Conservation (phyloP, 257 asterid species). For the Buddleja alternifolia region DNA sequence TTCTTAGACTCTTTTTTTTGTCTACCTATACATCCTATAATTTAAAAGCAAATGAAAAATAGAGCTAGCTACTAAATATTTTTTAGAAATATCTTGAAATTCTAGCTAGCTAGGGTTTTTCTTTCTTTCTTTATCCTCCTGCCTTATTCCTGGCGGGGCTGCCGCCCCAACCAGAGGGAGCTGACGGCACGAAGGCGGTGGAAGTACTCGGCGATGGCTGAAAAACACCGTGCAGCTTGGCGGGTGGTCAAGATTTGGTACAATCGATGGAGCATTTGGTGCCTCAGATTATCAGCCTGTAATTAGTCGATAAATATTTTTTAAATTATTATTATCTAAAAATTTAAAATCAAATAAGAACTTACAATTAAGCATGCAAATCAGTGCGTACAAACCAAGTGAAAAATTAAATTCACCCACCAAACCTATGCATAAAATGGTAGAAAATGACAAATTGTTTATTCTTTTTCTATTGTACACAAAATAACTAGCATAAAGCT, state of each 20-base stretch:
- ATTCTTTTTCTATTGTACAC: too few species aligned
- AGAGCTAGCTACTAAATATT: not conserved
- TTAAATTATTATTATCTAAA: not conserved
- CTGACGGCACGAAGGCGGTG: constrained; percentile 76
- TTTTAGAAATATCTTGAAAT: not conserved
- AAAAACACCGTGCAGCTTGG: constrained; percentile 61
- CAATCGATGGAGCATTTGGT: constrained; percentile 52
- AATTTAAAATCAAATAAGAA: too few species aligned
- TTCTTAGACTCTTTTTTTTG: too few species aligned
- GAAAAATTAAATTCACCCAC: too few species aligned
- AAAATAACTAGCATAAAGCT: too few species aligned
- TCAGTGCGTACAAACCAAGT: too few species aligned
- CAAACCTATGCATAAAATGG: too few species aligned
- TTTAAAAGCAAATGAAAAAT: not conserved
- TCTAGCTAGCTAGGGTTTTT: not conserved
- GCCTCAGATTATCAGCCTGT: constrained; percentile 66
- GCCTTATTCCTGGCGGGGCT: constrained; percentile 49
- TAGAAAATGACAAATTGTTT: too few species aligned
- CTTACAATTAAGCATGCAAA: too few species aligned
- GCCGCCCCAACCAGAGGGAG: constrained; percentile 65
- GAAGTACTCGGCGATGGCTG: constrained; percentile 62
- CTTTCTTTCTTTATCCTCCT: too few species aligned
- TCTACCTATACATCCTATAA: too few species aligned
- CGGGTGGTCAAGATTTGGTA: constrained; percentile 53
- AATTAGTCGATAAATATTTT: too few species aligned